A percentile compares a stretch with the other conserved stretches of the same genome.
These are phyloP conservation scores for Mastigamoeba balamuthi DNA, from an alignment of 78 protist genomes.

Conservation along the genomic window DNA sequence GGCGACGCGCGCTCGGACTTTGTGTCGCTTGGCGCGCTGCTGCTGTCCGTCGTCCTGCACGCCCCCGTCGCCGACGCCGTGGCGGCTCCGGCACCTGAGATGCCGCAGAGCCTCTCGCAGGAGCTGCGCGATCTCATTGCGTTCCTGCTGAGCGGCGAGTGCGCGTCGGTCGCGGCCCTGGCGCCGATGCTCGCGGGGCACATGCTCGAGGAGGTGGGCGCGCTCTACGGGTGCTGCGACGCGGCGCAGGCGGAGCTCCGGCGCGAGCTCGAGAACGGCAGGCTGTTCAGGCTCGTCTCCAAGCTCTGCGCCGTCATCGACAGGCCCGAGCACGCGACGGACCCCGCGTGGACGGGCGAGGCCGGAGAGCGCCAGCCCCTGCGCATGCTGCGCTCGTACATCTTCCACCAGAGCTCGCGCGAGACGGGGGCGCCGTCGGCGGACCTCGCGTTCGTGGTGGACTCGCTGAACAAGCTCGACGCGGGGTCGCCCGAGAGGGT, in stretches of 20 bases:
- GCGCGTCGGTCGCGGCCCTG: too few relatives aligned
- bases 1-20: too few relatives aligned
- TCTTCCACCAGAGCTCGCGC: constrained; percentile 62
- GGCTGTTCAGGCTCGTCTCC: constrained; percentile 55
- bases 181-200: too few relatives aligned
- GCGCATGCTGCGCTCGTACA: constrained; percentile 65
- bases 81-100: too few relatives aligned
- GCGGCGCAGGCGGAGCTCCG: constrained; percentile 21
- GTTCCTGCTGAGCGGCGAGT: too few relatives aligned
- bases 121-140: too few relatives aligned
- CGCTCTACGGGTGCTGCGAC: too few relatives aligned
- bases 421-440: constrained; percentile 59
- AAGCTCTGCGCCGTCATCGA: constrained; percentile 64
- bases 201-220: too few relatives aligned
- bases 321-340: constrained; percentile 42
- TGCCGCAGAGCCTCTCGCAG: too few relatives aligned
- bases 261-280: constrained; percentile 64
- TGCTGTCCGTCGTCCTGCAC: too few relatives aligned
- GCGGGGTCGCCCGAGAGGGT: constrained; percentile 52
- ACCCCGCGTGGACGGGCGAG: constrained; percentile 61
- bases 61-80: too few relatives aligned
- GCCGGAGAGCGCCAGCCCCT: constrained; percentile 67
- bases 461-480: constrained; percentile 70
- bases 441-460: constrained; percentile 64
- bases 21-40: too few relatives aligned